Evolutionary conservation across 2,329 filamentous ascomycete species (phyloP).

Genomic region (Pyricularia pennisetigena): DNA sequence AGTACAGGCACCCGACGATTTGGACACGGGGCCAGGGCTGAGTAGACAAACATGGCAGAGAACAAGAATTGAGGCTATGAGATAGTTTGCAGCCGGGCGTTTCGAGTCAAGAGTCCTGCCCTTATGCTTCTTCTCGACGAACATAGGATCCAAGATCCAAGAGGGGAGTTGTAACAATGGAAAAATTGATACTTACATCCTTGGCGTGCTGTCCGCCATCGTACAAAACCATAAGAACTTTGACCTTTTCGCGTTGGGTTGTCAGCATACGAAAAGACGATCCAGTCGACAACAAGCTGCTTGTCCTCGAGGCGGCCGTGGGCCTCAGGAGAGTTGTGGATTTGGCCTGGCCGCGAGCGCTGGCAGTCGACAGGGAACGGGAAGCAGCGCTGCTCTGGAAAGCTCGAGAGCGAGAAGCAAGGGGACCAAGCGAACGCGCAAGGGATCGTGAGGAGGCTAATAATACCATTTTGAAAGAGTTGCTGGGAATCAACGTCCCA

Average conservation of each 20-base stretch:
- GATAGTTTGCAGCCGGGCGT: not conserved
- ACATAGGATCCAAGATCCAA: no score
- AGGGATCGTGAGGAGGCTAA: slow-evolving; percentile 11
- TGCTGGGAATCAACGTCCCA: not conserved
- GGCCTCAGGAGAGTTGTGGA: slow-evolving; percentile 1
- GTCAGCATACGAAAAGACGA: slow-evolving; percentile 52
- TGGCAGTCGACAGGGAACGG: slow-evolving; percentile 4
- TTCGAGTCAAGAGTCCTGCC: not conserved
- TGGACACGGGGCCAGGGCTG: not conserved
- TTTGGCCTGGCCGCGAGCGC: slow-evolving; percentile 3
- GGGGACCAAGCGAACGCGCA: slow-evolving; percentile 11
- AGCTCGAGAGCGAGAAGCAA: slow-evolving; percentile 11
- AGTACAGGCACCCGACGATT: not conserved
- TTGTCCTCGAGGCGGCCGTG: slow-evolving; percentile 4
- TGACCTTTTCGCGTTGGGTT: slow-evolving; percentile 58
- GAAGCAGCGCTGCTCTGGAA: slow-evolving; percentile 11
- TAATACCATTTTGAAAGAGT: slow-evolving; percentile 14
- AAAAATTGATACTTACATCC: slow-evolving; percentile 46
- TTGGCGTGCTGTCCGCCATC: slow-evolving; percentile 83
- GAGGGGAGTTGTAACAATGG: slow-evolving; percentile 2
- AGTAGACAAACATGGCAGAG: not conserved
- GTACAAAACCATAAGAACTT: slow-evolving; percentile 90
- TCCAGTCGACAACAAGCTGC: slow-evolving; percentile 9
- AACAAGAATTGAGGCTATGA: not conserved
- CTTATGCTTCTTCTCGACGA: not conserved